These are phyloP conservation scores for Calonectria henricotiae DNA, from an alignment of 2,329 filamentous ascomycete genomes.

Conservation along the genomic window DNA sequence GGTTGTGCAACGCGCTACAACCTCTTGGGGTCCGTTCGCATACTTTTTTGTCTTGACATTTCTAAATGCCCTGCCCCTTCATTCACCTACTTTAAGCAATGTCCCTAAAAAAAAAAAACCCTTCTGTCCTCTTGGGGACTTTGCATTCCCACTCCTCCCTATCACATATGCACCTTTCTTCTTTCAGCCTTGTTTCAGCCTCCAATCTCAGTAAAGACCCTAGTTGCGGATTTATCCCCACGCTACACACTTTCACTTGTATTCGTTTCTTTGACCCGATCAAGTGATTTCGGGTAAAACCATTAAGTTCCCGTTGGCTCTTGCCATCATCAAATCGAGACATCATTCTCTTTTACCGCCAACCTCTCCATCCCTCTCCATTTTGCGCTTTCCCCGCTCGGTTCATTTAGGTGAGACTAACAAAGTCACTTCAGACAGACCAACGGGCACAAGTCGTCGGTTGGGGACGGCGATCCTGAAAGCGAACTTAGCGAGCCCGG, in stretches of 20 bases:
- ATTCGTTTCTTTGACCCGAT: not conserved
- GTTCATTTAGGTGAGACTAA: constrained; percentile 46
- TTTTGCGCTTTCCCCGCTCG: constrained; percentile 7
- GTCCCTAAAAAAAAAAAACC: constrained; percentile 20
- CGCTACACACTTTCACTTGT: constrained; percentile 1
- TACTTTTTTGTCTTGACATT: constrained; percentile 42
- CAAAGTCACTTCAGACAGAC: constrained; percentile 47
- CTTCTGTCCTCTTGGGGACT: not conserved
- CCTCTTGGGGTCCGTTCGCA: constrained; percentile 34
- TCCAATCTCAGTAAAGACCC: constrained; percentile 24
- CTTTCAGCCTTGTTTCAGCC: constrained; percentile 35
- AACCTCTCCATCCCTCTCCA: constrained; percentile 23
- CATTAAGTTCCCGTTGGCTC: constrained; percentile 1
- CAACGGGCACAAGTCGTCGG: constrained; percentile 53
- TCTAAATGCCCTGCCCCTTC: constrained; percentile 32
- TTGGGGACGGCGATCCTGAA: constrained; percentile 61
- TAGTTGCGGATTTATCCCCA: constrained; percentile 8
- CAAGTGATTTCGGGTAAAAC: constrained; percentile 32
- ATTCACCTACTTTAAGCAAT: constrained; percentile 11
- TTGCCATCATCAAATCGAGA: constrained; percentile 15
- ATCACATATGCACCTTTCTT: constrained; percentile 23
- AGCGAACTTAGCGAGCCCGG: constrained; percentile 64
- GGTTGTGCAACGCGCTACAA: constrained; percentile 39
- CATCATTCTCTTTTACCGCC: constrained; percentile 17
- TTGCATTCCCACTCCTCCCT: constrained; percentile 19